Percentiles rank a stretch among this genome's conserved stretches.
Conservation (phyloP, 2,329 filamentous ascomycete genomes). For the Parascedosporium putredinis region DNA sequence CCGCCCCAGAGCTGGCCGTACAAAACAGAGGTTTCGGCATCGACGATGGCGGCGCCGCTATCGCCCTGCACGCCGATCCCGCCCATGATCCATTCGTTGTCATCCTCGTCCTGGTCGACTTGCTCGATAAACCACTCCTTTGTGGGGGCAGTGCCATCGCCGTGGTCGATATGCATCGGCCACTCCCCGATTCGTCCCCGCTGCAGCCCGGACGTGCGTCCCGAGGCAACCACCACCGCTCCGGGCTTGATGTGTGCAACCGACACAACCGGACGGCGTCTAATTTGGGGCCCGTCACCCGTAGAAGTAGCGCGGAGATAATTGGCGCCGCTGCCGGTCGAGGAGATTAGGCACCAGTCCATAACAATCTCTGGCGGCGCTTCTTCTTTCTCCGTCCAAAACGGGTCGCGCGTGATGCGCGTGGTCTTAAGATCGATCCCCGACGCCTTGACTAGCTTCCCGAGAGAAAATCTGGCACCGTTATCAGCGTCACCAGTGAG, state of each 20-base stretch:
- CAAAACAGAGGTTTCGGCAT: slow-evolving; percentile 26
- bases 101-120: slow-evolving; percentile 24
- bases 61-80: slow-evolving; percentile 34
- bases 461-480: slow-evolving; percentile 16
- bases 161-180: slow-evolving; percentile 31
- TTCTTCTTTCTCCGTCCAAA: slow-evolving; percentile 30
- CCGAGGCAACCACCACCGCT: slow-evolving; percentile 26
- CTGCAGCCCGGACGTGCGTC: slow-evolving; percentile 32
- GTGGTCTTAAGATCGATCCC: slow-evolving; percentile 32
- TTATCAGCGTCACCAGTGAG: not conserved
- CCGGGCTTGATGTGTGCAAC: slow-evolving; percentile 24
- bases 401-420: slow-evolving; percentile 31
- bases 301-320: slow-evolving; percentile 28
- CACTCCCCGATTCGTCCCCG: slow-evolving; percentile 31
- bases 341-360: slow-evolving; percentile 32
- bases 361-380: slow-evolving; percentile 31
- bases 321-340: slow-evolving; percentile 29
- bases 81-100: slow-evolving; percentile 33
- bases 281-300: no score
- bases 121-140: slow-evolving; percentile 37
- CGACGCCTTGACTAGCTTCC: slow-evolving; percentile 27
- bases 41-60: slow-evolving; percentile 33
- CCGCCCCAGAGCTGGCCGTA: slow-evolving; percentile 34
- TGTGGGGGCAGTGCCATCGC: slow-evolving; percentile 29
- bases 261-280: slow-evolving; percentile 20